Percentiles rank a stretch among this genome's conserved stretches.
Conservation (phyloP, 768 basidiomycete species). For the Podaxis carcinomalis region DNA sequence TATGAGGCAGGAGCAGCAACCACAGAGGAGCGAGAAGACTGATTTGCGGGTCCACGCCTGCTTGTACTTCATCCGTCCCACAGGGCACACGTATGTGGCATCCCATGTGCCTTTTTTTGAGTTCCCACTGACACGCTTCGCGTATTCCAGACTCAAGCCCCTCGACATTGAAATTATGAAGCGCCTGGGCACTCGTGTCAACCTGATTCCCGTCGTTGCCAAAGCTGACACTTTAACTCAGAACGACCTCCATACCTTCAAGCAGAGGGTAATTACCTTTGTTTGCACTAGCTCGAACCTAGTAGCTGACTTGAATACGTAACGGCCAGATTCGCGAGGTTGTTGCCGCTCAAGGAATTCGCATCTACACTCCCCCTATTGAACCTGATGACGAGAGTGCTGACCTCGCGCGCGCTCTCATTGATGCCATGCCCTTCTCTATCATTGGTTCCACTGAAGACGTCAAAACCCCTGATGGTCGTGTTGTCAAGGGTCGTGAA, state of each 20-base stretch:
- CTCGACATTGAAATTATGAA: slow-evolving; percentile 99
- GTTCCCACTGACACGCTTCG: slow-evolving; percentile 2
- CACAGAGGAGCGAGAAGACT: slow-evolving; percentile 89
- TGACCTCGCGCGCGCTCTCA: slow-evolving; percentile 83
- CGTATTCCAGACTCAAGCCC: slow-evolving; percentile 71
- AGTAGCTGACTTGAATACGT: slow-evolving; percentile 13
- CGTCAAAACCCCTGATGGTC: slow-evolving; percentile 86
- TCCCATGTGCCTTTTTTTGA: slow-evolving; percentile 7
- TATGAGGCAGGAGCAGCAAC: slow-evolving; percentile 98
- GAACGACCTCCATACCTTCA: slow-evolving; percentile 86
- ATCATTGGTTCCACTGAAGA: slow-evolving; percentile 98
- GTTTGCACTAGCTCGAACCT: slow-evolving; percentile 9
- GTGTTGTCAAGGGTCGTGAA: slow-evolving; percentile 93
- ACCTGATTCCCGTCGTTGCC: slow-evolving; percentile 95
- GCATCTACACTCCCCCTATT: slow-evolving; percentile 90
- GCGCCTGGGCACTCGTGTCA: slow-evolving; percentile 95
- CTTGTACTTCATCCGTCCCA: slow-evolving; percentile 93
- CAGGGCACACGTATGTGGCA: slow-evolving; percentile 85
- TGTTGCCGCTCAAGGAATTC: slow-evolving; percentile 86
- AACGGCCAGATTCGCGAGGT: slow-evolving; percentile 76
- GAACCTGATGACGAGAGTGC: slow-evolving; percentile 84
- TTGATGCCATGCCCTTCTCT: slow-evolving; percentile 95
- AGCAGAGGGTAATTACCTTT: slow-evolving; percentile 71
- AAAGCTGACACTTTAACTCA: slow-evolving; percentile 98
- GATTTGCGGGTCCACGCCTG: slow-evolving; percentile 97